phyloP scores from a whole-genome alignment of 345 rosid species.

The Erucastrum elatum region DNA sequence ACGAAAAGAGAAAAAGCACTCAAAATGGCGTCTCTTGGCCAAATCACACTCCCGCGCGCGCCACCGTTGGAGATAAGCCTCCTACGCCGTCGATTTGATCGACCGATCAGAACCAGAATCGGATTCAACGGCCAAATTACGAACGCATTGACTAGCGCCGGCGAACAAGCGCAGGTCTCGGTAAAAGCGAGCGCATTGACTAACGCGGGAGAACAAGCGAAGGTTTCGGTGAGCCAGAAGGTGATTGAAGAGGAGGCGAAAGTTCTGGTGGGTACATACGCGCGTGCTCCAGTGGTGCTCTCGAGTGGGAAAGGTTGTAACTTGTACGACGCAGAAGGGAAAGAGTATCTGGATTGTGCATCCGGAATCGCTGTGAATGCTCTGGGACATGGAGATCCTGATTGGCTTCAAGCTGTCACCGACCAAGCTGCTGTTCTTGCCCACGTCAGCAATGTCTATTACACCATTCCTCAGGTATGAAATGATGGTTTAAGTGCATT shows the following conservation, averaged over 20 bases:
- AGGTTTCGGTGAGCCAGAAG: neutral
- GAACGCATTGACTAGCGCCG: constrained; percentile 24
- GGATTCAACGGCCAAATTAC: constrained; percentile 21
- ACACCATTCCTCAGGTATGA: constrained; percentile 74
- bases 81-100: constrained; percentile 16
- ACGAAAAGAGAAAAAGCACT: neutral
- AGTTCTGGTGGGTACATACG: constrained; percentile 73
- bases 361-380: constrained; percentile 88
- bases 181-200: constrained; percentile 19
- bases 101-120: constrained; percentile 4
- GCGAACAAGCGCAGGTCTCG: neutral
- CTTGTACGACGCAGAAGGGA: constrained; percentile 72
- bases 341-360: constrained; percentile 72
- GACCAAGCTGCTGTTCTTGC: constrained; percentile 70
- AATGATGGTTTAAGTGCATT: neutral
- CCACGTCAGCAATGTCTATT: constrained; percentile 78
- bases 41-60: constrained; percentile 18
- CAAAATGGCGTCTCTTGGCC: constrained; percentile 33
- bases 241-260: constrained; percentile 20
- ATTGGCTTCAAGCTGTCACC: constrained; percentile 69
- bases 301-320: constrained; percentile 74
- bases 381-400: constrained; percentile 78
- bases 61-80: constrained; percentile 7
- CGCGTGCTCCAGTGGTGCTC: constrained; percentile 64
- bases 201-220: constrained; percentile 13